Base-by-base conservation (phyloP, 331 rosid species). In the Quercus phellos region DNA sequence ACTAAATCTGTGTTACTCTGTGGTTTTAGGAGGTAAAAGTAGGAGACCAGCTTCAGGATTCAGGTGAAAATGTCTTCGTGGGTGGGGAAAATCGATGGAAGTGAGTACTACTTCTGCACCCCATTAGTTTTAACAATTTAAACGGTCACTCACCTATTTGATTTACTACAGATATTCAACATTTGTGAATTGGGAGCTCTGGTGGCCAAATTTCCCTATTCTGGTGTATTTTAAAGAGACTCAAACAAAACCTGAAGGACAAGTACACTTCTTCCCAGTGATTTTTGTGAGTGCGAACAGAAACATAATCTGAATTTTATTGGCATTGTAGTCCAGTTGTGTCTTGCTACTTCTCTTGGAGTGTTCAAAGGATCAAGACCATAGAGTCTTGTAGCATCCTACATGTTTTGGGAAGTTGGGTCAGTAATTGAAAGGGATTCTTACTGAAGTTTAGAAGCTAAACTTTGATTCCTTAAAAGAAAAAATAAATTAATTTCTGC, bases 121-220 rank as follows among this genome's bases (percentile, higher is more conserved):
- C 69, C 4, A 19, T 72, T 66, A 14, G 79, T 70, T 69, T 79
- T 73, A 35, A 18, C 29, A 66, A 66, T 77, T 46, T 64, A 10
- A 8, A 53, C 59, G 50, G 67, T 54, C 61, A 54, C 51, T 79
- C 59, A 75, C 70, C 51, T 29, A 60, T 55, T 81, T 81, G 81
- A 55, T 75, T 43, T 55, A 75, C 34, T 86, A 70, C 86, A 94
- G 98, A 78, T 92, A 92, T 79, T 92, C 99, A 30, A 79, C 90
- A 58, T 94, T 94, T 83, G 90, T 92, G 81, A 94, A 94, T 74
- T 94, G 99, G 99, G 99, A 94, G 87, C 87, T 94, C 75, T 94
- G 99, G 99, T 94, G 99, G 99, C 99, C 98, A 77, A 88, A 77
- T 86, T 94, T 94, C 60, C 99, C 99, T 18, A 84, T 92, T 58